Conservation (phyloP, 2,329 filamentous ascomycete genomes). For the Coniochaeta prunicola region DNA sequence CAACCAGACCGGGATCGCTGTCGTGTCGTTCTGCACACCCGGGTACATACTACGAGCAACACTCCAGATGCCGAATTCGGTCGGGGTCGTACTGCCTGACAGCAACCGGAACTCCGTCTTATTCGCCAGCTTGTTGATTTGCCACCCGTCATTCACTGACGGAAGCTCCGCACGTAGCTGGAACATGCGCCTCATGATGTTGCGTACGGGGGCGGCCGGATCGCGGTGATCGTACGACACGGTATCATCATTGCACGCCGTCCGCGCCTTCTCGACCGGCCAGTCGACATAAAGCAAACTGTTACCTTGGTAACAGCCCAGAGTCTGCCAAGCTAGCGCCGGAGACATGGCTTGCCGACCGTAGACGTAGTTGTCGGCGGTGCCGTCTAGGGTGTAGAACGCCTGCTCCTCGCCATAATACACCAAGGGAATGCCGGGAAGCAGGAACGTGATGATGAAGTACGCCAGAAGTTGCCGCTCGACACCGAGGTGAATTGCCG, state of each 20-base stretch:
- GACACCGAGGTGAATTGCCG: slow-evolving; percentile 46
- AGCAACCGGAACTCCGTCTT: slow-evolving; percentile 42
- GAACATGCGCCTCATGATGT: slow-evolving; percentile 55
- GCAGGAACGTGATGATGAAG: slow-evolving; percentile 50
- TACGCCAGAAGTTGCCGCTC: slow-evolving; percentile 48
- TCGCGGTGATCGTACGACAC: slow-evolving; percentile 56
- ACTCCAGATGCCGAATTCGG: slow-evolving; percentile 53
- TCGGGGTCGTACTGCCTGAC: slow-evolving; percentile 44
- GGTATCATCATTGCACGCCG: slow-evolving; percentile 46
- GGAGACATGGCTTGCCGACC: slow-evolving; percentile 57
- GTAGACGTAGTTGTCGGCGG: slow-evolving; percentile 55
- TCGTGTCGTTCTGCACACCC: slow-evolving; percentile 41
- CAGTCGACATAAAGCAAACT: slow-evolving; percentile 47
- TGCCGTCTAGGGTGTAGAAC: slow-evolving; percentile 54
- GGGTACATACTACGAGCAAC: slow-evolving; percentile 44
- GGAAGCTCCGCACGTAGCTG: slow-evolving; percentile 49
- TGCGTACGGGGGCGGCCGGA: slow-evolving; percentile 52
- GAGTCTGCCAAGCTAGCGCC: slow-evolving; percentile 53
- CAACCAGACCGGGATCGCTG: slow-evolving; percentile 40
- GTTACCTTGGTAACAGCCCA: slow-evolving; percentile 52
- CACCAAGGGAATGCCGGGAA: slow-evolving; percentile 53
- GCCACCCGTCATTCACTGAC: slow-evolving; percentile 52
- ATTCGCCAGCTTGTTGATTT: slow-evolving; percentile 47
- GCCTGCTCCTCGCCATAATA: slow-evolving; percentile 59
- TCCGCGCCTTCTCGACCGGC: slow-evolving; percentile 38